phyloP scores from a whole-genome alignment of 176 grass and related monocot genomes.

The Melocanna baccifera region DNA sequence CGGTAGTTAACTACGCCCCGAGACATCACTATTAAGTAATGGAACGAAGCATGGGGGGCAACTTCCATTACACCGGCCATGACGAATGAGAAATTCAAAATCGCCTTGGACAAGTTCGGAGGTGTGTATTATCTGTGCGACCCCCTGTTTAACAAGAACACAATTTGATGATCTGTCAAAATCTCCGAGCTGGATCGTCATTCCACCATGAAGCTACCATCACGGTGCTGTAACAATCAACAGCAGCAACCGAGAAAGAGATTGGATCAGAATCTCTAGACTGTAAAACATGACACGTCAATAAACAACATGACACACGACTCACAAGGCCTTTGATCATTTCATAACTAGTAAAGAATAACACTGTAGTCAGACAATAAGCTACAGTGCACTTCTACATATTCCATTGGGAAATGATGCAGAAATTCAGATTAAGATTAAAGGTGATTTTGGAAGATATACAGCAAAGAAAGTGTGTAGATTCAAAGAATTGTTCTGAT shows the following conservation, averaged over 20 bases:
- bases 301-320: neutral
- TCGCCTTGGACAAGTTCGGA: neutral
- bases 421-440: neutral
- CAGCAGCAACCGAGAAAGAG: neutral
- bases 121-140: neutral
- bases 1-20: neutral
- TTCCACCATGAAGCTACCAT: neutral
- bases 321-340: neutral
- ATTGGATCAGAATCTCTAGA: neutral
- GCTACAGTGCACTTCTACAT: neutral
- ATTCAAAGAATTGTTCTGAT: neutral
- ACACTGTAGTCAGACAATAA: neutral
- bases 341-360: neutral
- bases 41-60: neutral
- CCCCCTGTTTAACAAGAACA: neutral
- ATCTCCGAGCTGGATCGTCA: neutral
- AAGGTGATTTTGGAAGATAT: neutral
- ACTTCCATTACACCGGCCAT: neutral
- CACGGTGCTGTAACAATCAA: neutral
- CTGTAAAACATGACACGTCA: neutral
- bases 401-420: neutral
- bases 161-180: neutral
- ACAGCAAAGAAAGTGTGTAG: neutral
- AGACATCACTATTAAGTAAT: neutral
- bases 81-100: neutral